These are phyloP conservation scores for Stephanodiscus minutulus DNA, from an alignment of 108 stramenopile genomes.

Conservation along the genomic window DNA sequence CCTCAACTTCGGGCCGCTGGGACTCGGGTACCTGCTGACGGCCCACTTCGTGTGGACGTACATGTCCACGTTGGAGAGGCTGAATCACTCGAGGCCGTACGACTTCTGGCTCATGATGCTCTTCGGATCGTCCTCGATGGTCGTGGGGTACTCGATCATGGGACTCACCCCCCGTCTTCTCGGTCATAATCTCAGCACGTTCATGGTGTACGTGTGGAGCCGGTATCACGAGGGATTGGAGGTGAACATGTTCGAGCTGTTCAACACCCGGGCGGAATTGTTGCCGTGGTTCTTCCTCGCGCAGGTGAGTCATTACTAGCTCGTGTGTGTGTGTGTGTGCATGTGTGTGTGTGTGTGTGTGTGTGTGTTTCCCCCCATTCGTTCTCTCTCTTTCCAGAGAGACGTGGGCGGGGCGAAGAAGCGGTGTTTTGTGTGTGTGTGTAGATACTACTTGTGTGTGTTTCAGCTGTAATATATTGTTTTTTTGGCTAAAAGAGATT, in stretches of 20 bases:
- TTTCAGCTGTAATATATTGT: no score
- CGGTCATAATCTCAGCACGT: conserved; percentile 94
- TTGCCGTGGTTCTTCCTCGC: conserved; percentile 89
- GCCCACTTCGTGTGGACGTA: conserved; percentile 95
- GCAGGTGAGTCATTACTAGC: conserved; percentile 65
- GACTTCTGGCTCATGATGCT: conserved; percentile 94
- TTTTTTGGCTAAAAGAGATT: neutral
- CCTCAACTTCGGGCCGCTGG: conserved; percentile 88
- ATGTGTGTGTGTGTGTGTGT: no score
- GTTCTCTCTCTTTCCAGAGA: conserved; percentile 3
- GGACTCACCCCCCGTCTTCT: conserved; percentile 77
- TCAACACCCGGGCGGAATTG: conserved; percentile 81
- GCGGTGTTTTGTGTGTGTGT: neutral
- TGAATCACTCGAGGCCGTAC: conserved; percentile 88
- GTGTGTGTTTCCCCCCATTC: neutral
- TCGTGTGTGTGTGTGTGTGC: no score
- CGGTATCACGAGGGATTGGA: conserved; percentile 93
- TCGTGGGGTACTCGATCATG: conserved; percentile 72
- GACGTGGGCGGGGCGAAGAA: neutral
- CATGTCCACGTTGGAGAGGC: conserved; percentile 93
- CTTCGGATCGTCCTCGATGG: conserved; percentile 84
- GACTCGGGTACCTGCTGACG: conserved; percentile 83
- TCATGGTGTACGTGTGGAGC: conserved; percentile 95
- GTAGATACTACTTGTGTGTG: no score
- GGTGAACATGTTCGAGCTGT: conserved; percentile 93